phyloP scores from a whole-genome alignment of 2,329 filamentous ascomycete genomes.

The Fusarium abutilonis region DNA sequence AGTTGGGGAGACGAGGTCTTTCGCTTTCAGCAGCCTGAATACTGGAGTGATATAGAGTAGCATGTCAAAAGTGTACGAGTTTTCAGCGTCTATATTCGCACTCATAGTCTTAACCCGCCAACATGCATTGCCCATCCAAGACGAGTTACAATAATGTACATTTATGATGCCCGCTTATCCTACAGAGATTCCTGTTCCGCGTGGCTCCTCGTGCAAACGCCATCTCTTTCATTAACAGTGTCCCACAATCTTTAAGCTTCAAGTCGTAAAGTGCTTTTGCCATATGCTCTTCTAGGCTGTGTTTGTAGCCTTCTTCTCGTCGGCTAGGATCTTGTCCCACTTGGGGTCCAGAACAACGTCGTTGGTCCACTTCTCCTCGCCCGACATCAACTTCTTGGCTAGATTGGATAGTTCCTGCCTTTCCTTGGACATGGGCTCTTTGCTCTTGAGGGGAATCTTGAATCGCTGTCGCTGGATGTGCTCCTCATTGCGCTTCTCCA shows the following conservation, averaged over 20 bases:
- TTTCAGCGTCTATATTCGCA: conserved; percentile 41
- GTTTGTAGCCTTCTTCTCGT: conserved; percentile 41
- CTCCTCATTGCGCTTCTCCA: conserved; percentile 53
- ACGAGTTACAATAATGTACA: conserved; percentile 50
- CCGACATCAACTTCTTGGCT: conserved; percentile 70
- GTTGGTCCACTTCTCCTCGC: conserved; percentile 69
- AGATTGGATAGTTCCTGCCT: conserved; percentile 66
- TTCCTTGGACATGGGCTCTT: conserved; percentile 53
- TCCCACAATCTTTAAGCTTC: conserved; percentile 11
- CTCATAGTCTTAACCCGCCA: conserved; percentile 39
- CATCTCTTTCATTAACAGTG: conserved; percentile 40
- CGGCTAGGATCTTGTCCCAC: conserved; percentile 53
- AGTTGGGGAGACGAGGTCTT: conserved; percentile 80
- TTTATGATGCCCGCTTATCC: conserved; percentile 44
- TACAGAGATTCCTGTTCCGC: conserved; percentile 37
- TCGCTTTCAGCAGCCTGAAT: conserved; percentile 70
- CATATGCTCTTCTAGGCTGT: conserved; percentile 33
- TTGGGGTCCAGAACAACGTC: conserved; percentile 57
- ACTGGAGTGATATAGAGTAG: conserved; percentile 54
- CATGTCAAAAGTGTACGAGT: conserved; percentile 12
- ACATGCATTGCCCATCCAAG: conserved; percentile 36
- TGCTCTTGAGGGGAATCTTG: conserved; percentile 54
- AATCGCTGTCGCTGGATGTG: conserved; percentile 48
- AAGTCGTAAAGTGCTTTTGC: conserved; percentile 18
- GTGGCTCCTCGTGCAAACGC: conserved; percentile 25